phyloP scores from a whole-genome alignment of 257 asterid genomes.

The Solanum gandarillasii region DNA sequence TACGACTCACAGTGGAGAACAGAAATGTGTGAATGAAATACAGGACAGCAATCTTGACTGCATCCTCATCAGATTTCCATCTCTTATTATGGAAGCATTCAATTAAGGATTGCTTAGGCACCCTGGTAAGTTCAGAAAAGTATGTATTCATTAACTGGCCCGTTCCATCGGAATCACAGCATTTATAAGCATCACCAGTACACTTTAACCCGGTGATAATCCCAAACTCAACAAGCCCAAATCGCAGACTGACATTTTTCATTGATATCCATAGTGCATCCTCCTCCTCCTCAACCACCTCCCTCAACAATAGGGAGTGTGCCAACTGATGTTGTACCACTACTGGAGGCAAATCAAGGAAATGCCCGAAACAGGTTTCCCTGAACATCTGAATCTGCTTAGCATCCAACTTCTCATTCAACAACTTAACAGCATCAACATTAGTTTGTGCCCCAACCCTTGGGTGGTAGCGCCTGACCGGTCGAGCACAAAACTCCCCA shows the following conservation, averaged over 20 bases:
- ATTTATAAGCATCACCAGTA: not conserved
- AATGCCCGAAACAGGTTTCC: not conserved
- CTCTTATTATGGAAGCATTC: not conserved
- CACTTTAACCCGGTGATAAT: not conserved
- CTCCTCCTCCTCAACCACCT: not conserved
- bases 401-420: not conserved
- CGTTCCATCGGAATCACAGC: not conserved
- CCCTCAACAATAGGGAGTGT: not conserved
- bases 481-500: not conserved
- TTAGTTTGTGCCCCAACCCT: not conserved
- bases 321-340: not conserved
- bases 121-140: not conserved
- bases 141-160: not conserved
- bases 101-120: not conserved
- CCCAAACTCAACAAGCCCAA: not conserved
- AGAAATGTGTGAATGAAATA: not conserved
- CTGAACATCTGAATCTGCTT: slow-evolving; percentile 1
- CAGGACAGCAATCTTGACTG: not conserved
- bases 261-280: not conserved
- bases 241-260: not conserved
- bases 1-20: not conserved
- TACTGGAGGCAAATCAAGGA: not conserved
- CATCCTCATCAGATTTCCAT: not conserved
- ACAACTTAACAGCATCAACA: not conserved
- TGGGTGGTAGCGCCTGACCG: not conserved